phyloP scores from a whole-genome alignment of 768 basidiomycete species.

The Pleurotus eryngii region DNA sequence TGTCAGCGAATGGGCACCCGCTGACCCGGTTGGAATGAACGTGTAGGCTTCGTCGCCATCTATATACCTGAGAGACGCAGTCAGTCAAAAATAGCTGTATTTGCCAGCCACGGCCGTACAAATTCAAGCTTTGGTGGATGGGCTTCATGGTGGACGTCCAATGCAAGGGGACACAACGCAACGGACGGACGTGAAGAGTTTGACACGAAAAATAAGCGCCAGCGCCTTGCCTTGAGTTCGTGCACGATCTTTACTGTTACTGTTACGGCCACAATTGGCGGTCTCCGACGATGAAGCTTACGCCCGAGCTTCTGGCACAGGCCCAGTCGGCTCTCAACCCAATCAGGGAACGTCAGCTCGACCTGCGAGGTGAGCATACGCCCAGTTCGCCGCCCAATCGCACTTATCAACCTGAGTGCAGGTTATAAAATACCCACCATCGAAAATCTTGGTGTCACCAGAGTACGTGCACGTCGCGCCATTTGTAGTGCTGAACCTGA shows the following conservation, averaged over 20 bases:
- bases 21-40: constrained; percentile 63
- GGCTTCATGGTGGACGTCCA: constrained; percentile 52
- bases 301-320: constrained; percentile 87
- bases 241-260: constrained; percentile 1
- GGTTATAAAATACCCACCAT: constrained; percentile 94
- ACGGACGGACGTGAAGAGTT: constrained; percentile 38
- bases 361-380: constrained; percentile 69
- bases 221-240: constrained; percentile 11
- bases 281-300: constrained; percentile 76
- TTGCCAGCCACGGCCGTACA: constrained; percentile 38
- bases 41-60: constrained; percentile 75
- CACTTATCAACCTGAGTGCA: constrained; percentile 31
- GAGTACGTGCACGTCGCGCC: constrained; percentile 42
- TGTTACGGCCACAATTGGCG: constrained; percentile 2
- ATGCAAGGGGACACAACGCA: constrained; percentile 16
- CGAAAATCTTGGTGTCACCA: constrained; percentile 94
- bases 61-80: constrained; percentile 46
- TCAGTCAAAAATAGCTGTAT: constrained; percentile 7
- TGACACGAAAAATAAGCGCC: constrained; percentile 22
- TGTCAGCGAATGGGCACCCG: constrained; percentile 63
- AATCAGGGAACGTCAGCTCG: constrained; percentile 85
- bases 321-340: constrained; percentile 77
- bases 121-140: constrained; percentile 68
- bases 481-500: constrained; percentile 12
- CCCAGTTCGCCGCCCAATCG: constrained; percentile 10